Conservation (phyloP, 805 yeast genomes). For the Ogataea methanolica region DNA sequence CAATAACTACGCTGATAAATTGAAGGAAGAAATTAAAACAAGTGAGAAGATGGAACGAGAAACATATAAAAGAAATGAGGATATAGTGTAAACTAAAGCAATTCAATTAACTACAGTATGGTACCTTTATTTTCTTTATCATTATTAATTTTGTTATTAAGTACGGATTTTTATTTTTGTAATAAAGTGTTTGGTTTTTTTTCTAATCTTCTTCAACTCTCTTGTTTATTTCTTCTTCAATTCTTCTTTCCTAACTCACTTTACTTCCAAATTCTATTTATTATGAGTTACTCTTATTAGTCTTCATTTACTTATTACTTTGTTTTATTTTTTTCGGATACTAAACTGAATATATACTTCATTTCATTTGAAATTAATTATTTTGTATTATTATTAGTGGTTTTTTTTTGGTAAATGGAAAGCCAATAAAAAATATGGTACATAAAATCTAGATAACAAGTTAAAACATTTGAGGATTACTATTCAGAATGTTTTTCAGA, state of each 20-base stretch:
- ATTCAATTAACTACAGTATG: not conserved
- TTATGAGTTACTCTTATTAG: not conserved
- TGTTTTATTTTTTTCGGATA: not conserved
- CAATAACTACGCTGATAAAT: conserved; percentile 19
- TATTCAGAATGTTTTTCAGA: conserved; percentile 19
- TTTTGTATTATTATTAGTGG: not conserved
- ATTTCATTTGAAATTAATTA: not conserved
- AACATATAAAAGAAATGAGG: conserved; percentile 15
- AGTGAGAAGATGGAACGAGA: conserved; percentile 20
- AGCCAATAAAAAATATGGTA: too few relatives aligned
- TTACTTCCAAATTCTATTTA: not conserved
- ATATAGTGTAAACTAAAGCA: conserved; percentile 1
- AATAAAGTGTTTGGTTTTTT: too few relatives aligned
- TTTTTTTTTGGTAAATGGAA: too few relatives aligned
- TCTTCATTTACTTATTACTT: not conserved
- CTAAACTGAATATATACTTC: not conserved
- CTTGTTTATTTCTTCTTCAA: not conserved
- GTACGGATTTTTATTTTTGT: not conserved
- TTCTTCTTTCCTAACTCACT: not conserved
- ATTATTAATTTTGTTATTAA: not conserved
- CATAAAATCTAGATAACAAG: not conserved
- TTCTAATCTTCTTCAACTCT: not conserved
- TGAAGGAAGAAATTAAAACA: conserved; percentile 21
- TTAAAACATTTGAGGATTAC: conserved; percentile 1
- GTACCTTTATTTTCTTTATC: not conserved